These are phyloP conservation scores for Fusarium sp. DNA, from an alignment of 2,329 filamentous ascomycete genomes.

Conservation along the genomic window DNA sequence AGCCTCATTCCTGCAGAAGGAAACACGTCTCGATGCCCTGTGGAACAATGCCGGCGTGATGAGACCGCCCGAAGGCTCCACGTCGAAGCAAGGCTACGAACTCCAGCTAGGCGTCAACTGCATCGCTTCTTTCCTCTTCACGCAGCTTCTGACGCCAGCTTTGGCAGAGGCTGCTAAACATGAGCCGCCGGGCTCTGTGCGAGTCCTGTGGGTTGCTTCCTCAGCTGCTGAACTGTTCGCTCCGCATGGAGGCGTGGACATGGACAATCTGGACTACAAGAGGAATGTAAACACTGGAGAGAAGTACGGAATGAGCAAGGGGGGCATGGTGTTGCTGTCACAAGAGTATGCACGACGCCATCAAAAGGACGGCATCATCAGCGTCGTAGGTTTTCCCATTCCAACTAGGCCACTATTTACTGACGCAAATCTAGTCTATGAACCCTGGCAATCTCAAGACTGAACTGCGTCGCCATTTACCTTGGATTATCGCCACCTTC, in stretches of 20 bases:
- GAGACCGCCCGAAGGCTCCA: constrained; percentile 49
- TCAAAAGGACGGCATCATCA: constrained; percentile 15
- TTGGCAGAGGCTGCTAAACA: constrained; percentile 46
- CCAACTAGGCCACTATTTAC: neutral
- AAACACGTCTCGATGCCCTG: constrained; percentile 56
- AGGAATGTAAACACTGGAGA: constrained; percentile 16
- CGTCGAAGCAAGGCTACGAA: constrained; percentile 54
- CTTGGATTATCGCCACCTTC: neutral
- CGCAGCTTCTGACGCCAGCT: constrained; percentile 39
- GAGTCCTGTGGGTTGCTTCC: constrained; percentile 47
- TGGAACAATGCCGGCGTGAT: constrained; percentile 58
- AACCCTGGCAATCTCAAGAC: constrained; percentile 26
- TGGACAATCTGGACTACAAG: constrained; percentile 38
- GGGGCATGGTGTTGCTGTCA: constrained; percentile 39
- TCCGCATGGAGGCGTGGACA: neutral
- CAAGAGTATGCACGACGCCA: constrained; percentile 42
- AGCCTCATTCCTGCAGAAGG: constrained; percentile 49
- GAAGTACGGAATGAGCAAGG: constrained; percentile 45
- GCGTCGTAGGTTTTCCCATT: neutral
- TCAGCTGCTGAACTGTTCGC: neutral
- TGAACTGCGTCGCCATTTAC: constrained; percentile 12
- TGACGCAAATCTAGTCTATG: neutral
- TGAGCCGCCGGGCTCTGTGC: constrained; percentile 43
- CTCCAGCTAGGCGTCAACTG: constrained; percentile 56
- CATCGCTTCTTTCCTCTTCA: constrained; percentile 54